Percentiles rank a stretch among this genome's conserved stretches.
phyloP scores from a whole-genome alignment of 2,329 filamentous ascomycete genomes.

The Xylariaceae sp. region DNA sequence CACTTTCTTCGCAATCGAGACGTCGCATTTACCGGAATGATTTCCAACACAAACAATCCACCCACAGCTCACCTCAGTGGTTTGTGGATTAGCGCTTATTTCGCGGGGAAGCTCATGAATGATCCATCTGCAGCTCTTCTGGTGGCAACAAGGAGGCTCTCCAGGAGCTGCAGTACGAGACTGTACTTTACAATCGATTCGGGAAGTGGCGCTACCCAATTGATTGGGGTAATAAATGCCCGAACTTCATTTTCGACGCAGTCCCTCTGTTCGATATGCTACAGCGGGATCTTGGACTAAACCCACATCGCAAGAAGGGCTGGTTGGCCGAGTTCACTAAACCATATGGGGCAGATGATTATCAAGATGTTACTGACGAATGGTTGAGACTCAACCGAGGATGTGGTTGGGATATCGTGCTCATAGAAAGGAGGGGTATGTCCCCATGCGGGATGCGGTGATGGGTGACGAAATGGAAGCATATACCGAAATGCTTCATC shows the following conservation, averaged over 20 bases:
- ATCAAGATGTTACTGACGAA: slow-evolving; percentile 49
- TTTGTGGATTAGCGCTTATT: slow-evolving; percentile 54
- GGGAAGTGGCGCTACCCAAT: slow-evolving; percentile 64
- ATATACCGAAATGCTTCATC: too few species aligned
- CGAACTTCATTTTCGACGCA: slow-evolving; percentile 72
- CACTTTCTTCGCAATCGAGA: slow-evolving; percentile 35
- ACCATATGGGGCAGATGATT: slow-evolving; percentile 58
- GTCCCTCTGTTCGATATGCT: slow-evolving; percentile 69
- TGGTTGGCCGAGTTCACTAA: slow-evolving; percentile 47
- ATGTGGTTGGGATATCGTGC: too few species aligned
- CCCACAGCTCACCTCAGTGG: slow-evolving; percentile 43
- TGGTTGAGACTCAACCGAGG: too few species aligned
- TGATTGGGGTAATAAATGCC: slow-evolving; percentile 58
- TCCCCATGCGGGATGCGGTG: too few species aligned
- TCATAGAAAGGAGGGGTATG: too few species aligned
- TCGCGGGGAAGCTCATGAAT: slow-evolving; percentile 34
- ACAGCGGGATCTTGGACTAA: slow-evolving; percentile 60
- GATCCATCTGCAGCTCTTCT: slow-evolving; percentile 1
- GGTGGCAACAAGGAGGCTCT: slow-evolving; percentile 22
- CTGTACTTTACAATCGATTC: slow-evolving; percentile 63
- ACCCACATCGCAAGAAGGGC: slow-evolving; percentile 51
- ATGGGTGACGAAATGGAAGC: too few species aligned
- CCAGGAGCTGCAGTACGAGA: slow-evolving; percentile 44
- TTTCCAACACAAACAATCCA: slow-evolving; percentile 41
- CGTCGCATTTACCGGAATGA: slow-evolving; percentile 45